Percentiles rank a stretch among this genome's conserved stretches.
Evolutionary conservation across 1,284 basidiomycete genomes (phyloP).

Genomic region (Bondarzewia mesenterica): DNA sequence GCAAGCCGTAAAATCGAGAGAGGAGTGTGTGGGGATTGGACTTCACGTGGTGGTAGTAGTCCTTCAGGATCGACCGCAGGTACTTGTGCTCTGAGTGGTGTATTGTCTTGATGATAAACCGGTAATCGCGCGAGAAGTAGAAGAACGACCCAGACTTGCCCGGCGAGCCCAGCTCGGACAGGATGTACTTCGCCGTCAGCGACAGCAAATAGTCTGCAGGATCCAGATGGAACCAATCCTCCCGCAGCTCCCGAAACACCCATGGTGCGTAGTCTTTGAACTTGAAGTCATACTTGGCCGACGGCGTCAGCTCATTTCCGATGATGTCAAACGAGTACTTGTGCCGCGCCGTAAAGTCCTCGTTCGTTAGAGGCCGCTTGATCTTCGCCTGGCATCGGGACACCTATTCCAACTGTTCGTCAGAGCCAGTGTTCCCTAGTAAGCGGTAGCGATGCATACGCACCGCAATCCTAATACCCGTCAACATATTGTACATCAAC

Average conservation of each 20-base stretch:
- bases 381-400: conserved; percentile 96
- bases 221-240: conserved; percentile 92
- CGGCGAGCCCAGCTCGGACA: conserved; percentile 96
- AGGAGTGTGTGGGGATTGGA: conserved; percentile 91
- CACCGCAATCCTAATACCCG: conserved; percentile 92
- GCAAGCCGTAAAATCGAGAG: conserved; percentile 92
- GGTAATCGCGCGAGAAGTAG: conserved; percentile 98
- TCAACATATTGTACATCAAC: conserved; percentile 99
- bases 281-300: conserved; percentile 95
- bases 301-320: conserved; percentile 95
- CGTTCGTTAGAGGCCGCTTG: conserved; percentile 73
- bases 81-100: conserved; percentile 94
- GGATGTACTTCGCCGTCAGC: conserved; percentile 94
- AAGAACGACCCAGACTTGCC: conserved; percentile 99
- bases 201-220: conserved; percentile 96
- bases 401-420: conserved; percentile 46
- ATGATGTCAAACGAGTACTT: conserved; percentile 99
- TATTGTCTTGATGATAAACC: conserved; percentile 99
- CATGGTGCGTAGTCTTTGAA: conserved; percentile 99
- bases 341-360: conserved; percentile 86
- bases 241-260: conserved; percentile 93
- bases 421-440: neutral
- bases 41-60: conserved; percentile 86
- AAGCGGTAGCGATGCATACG: conserved; percentile 28
- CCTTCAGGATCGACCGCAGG: conserved; percentile 74